Conservation (phyloP, 768 basidiomycete species). For the Russula lepida region DNA sequence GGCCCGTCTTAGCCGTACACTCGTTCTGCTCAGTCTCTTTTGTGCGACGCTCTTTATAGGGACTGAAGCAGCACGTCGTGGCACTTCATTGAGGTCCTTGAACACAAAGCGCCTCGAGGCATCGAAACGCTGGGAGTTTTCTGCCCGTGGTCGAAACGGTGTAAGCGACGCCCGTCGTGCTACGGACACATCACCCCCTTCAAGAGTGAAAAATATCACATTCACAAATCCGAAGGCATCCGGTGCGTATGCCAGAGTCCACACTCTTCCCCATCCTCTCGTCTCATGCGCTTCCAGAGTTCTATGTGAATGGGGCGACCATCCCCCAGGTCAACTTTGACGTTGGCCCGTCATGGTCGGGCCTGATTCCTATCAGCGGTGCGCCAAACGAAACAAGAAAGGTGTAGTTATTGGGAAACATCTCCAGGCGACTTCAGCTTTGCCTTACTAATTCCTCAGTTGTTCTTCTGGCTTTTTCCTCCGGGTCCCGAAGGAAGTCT, state of each 20-base stretch:
- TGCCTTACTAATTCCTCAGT: constrained; percentile 30
- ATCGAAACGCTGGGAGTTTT: background rate
- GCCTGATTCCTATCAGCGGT: constrained; percentile 64
- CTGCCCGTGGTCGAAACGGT: background rate
- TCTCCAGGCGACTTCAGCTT: background rate
- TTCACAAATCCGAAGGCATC: constrained; percentile 61
- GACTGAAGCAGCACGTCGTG: background rate
- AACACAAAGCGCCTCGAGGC: constrained; percentile 7
- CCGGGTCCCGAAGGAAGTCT: constrained; percentile 62
- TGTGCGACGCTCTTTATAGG: background rate
- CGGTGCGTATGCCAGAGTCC: constrained; percentile 30
- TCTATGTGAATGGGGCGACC: constrained; percentile 56
- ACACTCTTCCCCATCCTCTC: background rate
- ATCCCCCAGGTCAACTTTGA: constrained; percentile 68
- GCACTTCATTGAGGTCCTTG: background rate
- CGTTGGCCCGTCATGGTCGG: constrained; percentile 68
- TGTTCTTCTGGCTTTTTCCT: constrained; percentile 83
- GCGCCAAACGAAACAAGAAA: constrained; percentile 52
- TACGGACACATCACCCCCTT: background rate
- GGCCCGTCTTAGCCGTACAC: background rate
- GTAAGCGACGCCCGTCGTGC: background rate
- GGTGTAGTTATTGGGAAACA: constrained; percentile 30
- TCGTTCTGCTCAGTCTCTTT: background rate
- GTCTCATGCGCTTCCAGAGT: constrained; percentile 35
- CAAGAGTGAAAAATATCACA: constrained; percentile 51